Conservation (phyloP, 2,329 filamentous ascomycete species). For the Basipetospora chlamydospora region DNA sequence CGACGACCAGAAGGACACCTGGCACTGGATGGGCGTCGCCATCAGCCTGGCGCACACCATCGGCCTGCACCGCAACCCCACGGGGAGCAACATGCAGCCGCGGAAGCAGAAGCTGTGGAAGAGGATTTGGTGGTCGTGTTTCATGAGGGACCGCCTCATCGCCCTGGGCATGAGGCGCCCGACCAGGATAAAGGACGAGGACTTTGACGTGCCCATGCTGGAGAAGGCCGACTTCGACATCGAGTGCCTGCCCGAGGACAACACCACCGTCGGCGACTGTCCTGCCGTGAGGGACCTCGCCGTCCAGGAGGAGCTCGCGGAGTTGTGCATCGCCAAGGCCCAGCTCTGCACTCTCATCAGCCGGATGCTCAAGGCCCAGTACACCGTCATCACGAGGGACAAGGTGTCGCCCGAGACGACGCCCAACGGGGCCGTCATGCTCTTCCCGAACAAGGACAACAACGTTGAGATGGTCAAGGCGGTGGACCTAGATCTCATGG, state of each 20-base stretch:
- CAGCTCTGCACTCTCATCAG: slow-evolving; percentile 82
- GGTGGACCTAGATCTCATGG: slow-evolving; percentile 65
- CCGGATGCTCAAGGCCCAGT: slow-evolving; percentile 78
- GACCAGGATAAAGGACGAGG: slow-evolving; percentile 81
- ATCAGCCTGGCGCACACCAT: slow-evolving; percentile 82
- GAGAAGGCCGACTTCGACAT: slow-evolving; percentile 75
- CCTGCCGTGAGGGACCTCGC: slow-evolving; percentile 53
- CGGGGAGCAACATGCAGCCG: slow-evolving; percentile 57
- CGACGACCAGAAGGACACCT: slow-evolving; percentile 93
- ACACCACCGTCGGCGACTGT: slow-evolving; percentile 59
- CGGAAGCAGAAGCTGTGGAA: slow-evolving; percentile 77
- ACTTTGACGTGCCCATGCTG: slow-evolving; percentile 88
- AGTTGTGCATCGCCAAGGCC: slow-evolving; percentile 84
- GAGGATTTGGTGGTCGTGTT: slow-evolving; percentile 95
- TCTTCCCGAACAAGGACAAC: slow-evolving; percentile 80
- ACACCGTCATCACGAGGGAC: slow-evolving; percentile 77
- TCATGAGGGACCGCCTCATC: slow-evolving; percentile 86
- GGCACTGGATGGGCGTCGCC: slow-evolving; percentile 97
- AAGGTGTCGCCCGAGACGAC: slow-evolving; percentile 65
- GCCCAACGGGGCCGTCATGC: slow-evolving; percentile 69
- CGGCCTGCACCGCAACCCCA: slow-evolving; percentile 75
- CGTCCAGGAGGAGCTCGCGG: slow-evolving; percentile 65
- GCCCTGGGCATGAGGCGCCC: slow-evolving; percentile 87
- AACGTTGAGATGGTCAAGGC: slow-evolving; percentile 64
- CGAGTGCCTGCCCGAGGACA: slow-evolving; percentile 48